Percentiles rank a stretch among this genome's conserved stretches.
These are phyloP conservation scores for Gentiana dahurica DNA, from an alignment of 257 asterid genomes.

Conservation along the genomic window DNA sequence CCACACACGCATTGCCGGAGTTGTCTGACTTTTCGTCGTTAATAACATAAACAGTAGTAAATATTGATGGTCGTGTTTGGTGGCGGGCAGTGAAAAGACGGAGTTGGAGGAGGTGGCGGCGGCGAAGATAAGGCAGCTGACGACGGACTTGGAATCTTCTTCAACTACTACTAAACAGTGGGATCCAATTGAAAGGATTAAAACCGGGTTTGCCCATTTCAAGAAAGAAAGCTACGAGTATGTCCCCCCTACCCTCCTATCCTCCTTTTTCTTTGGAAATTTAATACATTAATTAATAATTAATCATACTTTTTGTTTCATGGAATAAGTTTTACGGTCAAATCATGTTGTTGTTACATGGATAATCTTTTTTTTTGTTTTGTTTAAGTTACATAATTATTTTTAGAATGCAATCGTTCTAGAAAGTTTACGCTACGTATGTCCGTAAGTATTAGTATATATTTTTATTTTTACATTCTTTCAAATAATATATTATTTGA, in stretches of 20 bases:
- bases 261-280: too few relatives aligned
- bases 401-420: too few relatives aligned
- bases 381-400: too few relatives aligned
- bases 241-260: slow-evolving; percentile 3
- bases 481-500: too few relatives aligned
- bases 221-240: slow-evolving; percentile 46
- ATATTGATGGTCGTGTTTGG: background rate
- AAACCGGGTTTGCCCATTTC: slow-evolving; percentile 55
- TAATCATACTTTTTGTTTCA: too few relatives aligned
- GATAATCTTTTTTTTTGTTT: too few relatives aligned
- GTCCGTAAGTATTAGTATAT: too few relatives aligned
- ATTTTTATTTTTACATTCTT: too few relatives aligned
- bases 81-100: slow-evolving; percentile 39
- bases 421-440: too few relatives aligned
- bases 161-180: slow-evolving; percentile 18
- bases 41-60: background rate
- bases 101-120: slow-evolving; percentile 62
- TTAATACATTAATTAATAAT: too few relatives aligned
- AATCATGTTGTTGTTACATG: too few relatives aligned
- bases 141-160: slow-evolving; percentile 43
- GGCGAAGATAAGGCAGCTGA: slow-evolving; percentile 53
- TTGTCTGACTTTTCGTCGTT: slow-evolving; percentile 5
- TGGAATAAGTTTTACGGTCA: too few relatives aligned
- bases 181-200: slow-evolving; percentile 53
- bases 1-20: background rate